Evolutionary conservation across 129 eudicot genomes (phyloP), one percentile per base, ranked within the genome.

Genomic region (Deinandra increscens): DNA sequence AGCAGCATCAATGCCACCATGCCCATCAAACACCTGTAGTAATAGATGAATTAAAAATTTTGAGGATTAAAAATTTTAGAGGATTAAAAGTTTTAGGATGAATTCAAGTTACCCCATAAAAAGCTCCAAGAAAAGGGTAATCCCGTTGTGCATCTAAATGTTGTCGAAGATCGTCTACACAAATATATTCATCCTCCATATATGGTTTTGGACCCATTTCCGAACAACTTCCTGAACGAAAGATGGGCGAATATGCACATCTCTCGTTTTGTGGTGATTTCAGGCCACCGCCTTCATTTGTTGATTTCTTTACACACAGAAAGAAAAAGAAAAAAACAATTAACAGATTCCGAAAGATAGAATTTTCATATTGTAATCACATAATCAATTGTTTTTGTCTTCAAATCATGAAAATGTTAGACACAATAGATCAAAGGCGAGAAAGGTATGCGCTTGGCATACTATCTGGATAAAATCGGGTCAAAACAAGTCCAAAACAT

Each of bases 1-100:
- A 9, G 95, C 97, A 51, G 97, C 97, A 83, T 90, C 97, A 10
- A 76, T 72, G 10, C 97, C 97, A 11, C 95, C 97, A 75, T 90
- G 97, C 55, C 97, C 97, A 77, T 90, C 95, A 66, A 90, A 90
- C 63, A 90, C 97, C 97, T 90, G 77, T 49, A 67, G 23, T 60
- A 15, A 26, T 22, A 20, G 10, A 29, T 48, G 45, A 12, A n/a
- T n/a, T n/a, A n/a, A n/a, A n/a, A n/a, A n/a, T n/a, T n/a, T n/a
- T n/a, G n/a, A n/a, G n/a, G n/a, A n/a, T n/a, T n/a, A n/a, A n/a
- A n/a, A n/a, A n/a, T n/a, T n/a, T n/a, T n/a, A n/a, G n/a, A n/a
- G n/a, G n/a, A n/a, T n/a, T n/a, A n/a, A n/a, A n/a, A n/a, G n/a
- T n/a, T 11, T 55, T 55, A 23, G 19, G 61, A 4, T 55, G 8